Evolutionary conservation across 306 rosid genomes (phyloP).

Genomic region (Begonia loranthoides): DNA sequence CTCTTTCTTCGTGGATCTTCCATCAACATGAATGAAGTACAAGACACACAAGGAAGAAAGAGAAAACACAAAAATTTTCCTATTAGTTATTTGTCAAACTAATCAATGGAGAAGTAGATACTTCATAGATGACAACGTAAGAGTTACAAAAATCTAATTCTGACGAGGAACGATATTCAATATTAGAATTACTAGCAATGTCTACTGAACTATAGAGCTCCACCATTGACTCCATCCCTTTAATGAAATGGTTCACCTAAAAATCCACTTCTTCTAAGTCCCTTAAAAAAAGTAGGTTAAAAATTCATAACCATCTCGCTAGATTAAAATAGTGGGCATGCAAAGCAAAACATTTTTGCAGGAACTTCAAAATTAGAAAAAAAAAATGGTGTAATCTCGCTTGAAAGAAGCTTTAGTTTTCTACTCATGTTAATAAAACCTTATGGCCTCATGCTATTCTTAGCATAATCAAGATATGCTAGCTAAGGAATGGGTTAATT

Average conservation of each 20-base stretch:
- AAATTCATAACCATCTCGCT: too few relatives aligned
- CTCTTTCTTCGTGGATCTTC: conserved; percentile 51
- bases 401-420: too few relatives aligned
- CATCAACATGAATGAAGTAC: conserved; percentile 63
- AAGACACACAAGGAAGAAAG: too few relatives aligned
- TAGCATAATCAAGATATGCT: too few relatives aligned
- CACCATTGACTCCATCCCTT: conserved; percentile 69
- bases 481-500: too few relatives aligned
- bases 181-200: conserved; percentile 22
- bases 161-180: conserved; percentile 61
- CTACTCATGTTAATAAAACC: too few relatives aligned
- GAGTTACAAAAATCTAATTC: conserved; percentile 70
- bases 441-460: too few relatives aligned
- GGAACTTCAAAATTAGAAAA: too few relatives aligned
- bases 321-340: too few relatives aligned
- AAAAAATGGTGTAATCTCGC: too few relatives aligned
- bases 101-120: neutral
- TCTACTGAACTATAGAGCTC: conserved; percentile 33
- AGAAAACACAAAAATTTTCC: conserved; percentile 79
- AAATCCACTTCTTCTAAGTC: conserved; percentile 66
- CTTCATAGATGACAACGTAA: neutral
- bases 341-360: too few relatives aligned
- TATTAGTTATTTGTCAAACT: conserved; percentile 32
- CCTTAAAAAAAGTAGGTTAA: conserved; percentile 38
- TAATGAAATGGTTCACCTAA: conserved; percentile 53